A percentile compares a stretch with the other conserved stretches of the same genome.
Conservation (phyloP, 78 protist genomes). For the Dictyostelium capitatum region DNA sequence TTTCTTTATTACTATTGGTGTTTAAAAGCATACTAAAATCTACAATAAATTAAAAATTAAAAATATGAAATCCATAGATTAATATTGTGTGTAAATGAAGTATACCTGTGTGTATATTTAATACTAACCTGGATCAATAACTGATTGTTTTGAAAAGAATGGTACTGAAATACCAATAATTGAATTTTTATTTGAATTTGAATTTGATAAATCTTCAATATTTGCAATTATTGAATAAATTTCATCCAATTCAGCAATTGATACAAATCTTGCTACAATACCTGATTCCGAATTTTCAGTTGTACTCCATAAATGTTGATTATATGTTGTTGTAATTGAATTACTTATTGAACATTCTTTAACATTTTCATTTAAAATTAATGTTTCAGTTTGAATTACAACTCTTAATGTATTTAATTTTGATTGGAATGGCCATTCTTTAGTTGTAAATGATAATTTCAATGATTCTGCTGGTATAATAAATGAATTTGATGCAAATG, state of each 20-base stretch:
- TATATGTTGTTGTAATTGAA: neutral
- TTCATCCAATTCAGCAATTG: neutral
- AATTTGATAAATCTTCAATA: neutral
- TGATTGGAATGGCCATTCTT: neutral
- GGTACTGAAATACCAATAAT: neutral
- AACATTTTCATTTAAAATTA: neutral
- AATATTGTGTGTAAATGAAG: too few relatives aligned
- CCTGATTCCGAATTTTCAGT: neutral
- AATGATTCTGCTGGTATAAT: conserved; percentile 6
- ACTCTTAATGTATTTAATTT: neutral
- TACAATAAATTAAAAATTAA: too few relatives aligned
- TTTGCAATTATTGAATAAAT: neutral
- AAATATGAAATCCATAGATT: too few relatives aligned
- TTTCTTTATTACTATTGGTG: neutral
- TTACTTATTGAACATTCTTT: neutral
- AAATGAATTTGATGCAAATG: neutral
- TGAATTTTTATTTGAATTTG: neutral
- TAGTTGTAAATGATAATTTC: neutral
- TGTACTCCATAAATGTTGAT: neutral
- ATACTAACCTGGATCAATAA: neutral
- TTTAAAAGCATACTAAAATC: conserved; percentile 19
- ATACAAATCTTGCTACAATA: neutral
- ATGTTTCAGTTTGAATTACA: neutral
- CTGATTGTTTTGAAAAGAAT: neutral
- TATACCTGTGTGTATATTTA: too few relatives aligned